phyloP scores from a whole-genome alignment of 768 basidiomycete genomes.

The Suillus alpinus region DNA sequence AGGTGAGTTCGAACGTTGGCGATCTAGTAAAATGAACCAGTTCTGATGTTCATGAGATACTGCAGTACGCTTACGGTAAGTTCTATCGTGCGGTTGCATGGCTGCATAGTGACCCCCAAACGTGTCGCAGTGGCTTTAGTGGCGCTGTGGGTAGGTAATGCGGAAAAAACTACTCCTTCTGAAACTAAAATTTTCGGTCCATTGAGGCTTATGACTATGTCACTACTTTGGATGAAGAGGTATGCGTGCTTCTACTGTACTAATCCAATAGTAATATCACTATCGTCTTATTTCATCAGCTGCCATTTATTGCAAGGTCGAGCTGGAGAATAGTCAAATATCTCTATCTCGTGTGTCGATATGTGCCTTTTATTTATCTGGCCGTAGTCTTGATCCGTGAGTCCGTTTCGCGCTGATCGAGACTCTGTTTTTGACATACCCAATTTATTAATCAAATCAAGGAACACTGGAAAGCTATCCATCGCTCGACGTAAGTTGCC shows the following conservation, averaged over 20 bases:
- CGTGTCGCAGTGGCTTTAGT: neutral
- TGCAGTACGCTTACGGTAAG: slow-evolving; percentile 1
- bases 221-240: slow-evolving; percentile 5
- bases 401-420: neutral
- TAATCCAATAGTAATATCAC: neutral
- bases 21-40: neutral
- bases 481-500: neutral
- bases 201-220: slow-evolving; percentile 3
- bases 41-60: neutral
- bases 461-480: slow-evolving; percentile 21
- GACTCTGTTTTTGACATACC: neutral
- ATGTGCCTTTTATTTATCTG: slow-evolving; percentile 3
- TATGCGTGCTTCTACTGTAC: neutral
- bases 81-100: neutral
- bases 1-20: neutral
- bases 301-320: neutral
- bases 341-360: slow-evolving; percentile 12
- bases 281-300: neutral
- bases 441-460: neutral
- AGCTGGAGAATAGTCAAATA: slow-evolving; percentile 2
- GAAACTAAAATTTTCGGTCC: neutral
- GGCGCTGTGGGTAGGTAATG: neutral
- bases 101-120: neutral
- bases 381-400: neutral
- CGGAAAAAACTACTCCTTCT: neutral